A percentile compares a stretch with the other conserved stretches of the same genome.
Evolutionary conservation across 768 basidiomycete species (phyloP).

Genomic region (Russula olivacea): DNA sequence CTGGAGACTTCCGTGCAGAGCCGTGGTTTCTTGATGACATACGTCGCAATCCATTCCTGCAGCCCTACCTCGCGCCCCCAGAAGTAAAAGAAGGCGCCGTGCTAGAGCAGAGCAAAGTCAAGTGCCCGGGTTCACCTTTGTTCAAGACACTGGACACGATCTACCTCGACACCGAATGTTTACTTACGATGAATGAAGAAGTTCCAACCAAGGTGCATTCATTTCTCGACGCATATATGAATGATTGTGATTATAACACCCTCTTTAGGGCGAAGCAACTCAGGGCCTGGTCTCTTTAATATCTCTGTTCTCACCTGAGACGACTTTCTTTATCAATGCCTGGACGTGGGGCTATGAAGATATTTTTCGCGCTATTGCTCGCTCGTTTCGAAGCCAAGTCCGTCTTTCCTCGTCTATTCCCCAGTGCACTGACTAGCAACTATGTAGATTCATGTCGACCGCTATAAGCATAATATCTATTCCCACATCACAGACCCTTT

Average conservation of each 20-base stretch:
- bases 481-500: constrained; percentile 52
- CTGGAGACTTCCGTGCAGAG: constrained; percentile 91
- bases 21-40: constrained; percentile 69
- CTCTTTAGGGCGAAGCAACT: constrained; percentile 54
- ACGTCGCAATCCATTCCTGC: constrained; percentile 61
- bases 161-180: constrained; percentile 75
- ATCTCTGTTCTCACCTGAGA: constrained; percentile 53
- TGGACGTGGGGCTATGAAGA: constrained; percentile 99
- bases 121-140: not conserved
- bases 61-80: constrained; percentile 52
- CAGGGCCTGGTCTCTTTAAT: constrained; percentile 65
- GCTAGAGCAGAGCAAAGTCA: not conserved
- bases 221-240: not conserved
- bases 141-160: constrained; percentile 60
- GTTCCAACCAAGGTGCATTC: constrained; percentile 3
- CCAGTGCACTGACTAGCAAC: not conserved
- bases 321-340: constrained; percentile 80
- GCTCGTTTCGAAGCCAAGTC: constrained; percentile 60
- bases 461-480: constrained; percentile 77
- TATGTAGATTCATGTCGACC: constrained; percentile 78
- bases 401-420: constrained; percentile 1
- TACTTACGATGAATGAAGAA: constrained; percentile 37
- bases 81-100: not conserved
- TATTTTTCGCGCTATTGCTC: constrained; percentile 67
- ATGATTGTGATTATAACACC: not conserved